Conservation (phyloP, 169 alveolate species). For the Cryptosporidium parvum region DNA sequence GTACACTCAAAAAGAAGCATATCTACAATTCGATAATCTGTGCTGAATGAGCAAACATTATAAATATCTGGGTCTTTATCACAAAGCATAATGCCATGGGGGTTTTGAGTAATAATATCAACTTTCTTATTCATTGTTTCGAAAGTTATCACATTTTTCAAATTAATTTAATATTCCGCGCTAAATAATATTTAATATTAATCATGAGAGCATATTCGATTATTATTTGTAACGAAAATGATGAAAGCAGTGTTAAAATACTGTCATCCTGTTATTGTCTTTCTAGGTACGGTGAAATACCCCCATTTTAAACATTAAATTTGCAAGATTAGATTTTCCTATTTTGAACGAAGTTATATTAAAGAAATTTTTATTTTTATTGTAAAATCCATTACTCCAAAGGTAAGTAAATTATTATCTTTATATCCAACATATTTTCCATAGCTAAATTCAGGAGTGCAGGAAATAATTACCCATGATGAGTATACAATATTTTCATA, state of each 20-base stretch:
- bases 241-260: not conserved
- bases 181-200: not conserved
- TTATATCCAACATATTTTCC: not conserved
- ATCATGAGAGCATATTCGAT: constrained; percentile 60
- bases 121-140: constrained; percentile 50
- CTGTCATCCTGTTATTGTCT: constrained; percentile 37
- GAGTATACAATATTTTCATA: constrained; percentile 33
- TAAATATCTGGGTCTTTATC: constrained; percentile 60
- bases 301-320: not conserved
- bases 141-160: not conserved
- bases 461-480: constrained; percentile 58
- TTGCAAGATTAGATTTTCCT: constrained; percentile 19
- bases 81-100: constrained; percentile 52
- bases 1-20: constrained; percentile 71
- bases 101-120: constrained; percentile 18
- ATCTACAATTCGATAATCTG: constrained; percentile 60
- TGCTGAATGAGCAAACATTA: constrained; percentile 56
- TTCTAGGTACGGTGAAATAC: constrained; percentile 32
- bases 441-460: constrained; percentile 6
- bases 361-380: constrained; percentile 47
- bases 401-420: constrained; percentile 32
- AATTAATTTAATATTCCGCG: not conserved
- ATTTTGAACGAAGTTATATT: constrained; percentile 54
- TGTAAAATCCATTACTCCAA: constrained; percentile 54
- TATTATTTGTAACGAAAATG: constrained; percentile 19